Conservation (phyloP, 2,329 filamentous ascomycete genomes). For the Pseudogymnoascus sp. region DNA sequence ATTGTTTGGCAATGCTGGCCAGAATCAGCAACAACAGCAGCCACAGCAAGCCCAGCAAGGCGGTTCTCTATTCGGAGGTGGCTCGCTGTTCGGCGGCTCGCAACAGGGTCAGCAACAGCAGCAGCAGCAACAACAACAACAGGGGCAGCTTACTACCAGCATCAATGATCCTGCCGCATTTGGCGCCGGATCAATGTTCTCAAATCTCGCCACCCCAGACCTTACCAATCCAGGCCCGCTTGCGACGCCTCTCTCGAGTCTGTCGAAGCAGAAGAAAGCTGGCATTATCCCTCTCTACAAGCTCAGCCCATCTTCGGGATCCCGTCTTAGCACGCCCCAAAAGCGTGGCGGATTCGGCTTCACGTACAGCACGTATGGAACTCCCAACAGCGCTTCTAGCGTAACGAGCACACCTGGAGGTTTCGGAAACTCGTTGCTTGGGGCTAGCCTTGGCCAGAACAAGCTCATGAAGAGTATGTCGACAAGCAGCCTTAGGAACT, state of each 20-base stretch:
- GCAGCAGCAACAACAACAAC: constrained; percentile 43
- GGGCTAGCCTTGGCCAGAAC: constrained; percentile 48
- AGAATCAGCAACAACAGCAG: constrained; percentile 28
- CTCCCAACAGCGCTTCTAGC: constrained; percentile 62
- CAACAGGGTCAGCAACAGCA: constrained; percentile 40
- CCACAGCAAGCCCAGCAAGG: constrained; percentile 43
- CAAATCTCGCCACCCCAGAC: constrained; percentile 55
- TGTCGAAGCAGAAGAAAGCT: constrained; percentile 63
- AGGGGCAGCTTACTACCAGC: constrained; percentile 65
- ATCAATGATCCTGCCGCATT: constrained; percentile 81
- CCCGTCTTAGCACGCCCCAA: constrained; percentile 73
- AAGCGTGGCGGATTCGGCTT: constrained; percentile 85
- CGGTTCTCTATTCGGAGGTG: constrained; percentile 50
- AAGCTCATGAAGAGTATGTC: constrained; percentile 81
- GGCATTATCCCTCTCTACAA: constrained; percentile 81
- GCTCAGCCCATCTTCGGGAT: constrained; percentile 70
- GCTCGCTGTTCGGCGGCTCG: constrained; percentile 51
- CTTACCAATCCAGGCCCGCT: constrained; percentile 73
- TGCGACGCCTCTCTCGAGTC: constrained; percentile 75
- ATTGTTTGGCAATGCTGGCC: constrained; percentile 23
- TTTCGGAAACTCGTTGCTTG: constrained; percentile 56
- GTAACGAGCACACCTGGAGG: constrained; percentile 59
- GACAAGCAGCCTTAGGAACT: constrained; percentile 74
- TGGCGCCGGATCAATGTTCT: constrained; percentile 79
- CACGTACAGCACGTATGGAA: constrained; percentile 85